phyloP scores from a whole-genome alignment of 1,284 basidiomycete species.

The Trametes versicolor region DNA sequence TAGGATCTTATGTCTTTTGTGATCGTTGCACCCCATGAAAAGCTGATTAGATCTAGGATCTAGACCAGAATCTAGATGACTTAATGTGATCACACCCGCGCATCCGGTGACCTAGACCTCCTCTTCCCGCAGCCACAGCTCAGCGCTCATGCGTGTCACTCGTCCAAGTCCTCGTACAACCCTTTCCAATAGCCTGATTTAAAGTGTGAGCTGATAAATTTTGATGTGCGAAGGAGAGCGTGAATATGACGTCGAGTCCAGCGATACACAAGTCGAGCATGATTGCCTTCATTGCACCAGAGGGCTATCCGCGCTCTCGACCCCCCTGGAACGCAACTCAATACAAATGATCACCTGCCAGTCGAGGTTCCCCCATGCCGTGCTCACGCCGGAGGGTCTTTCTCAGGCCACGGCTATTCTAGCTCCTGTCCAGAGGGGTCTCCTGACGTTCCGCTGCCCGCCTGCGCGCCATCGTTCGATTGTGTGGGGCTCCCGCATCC shows the following conservation, averaged over 20 bases:
- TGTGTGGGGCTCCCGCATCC: conserved; percentile 9
- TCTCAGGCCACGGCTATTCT: conserved; percentile 32
- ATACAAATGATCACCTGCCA: conserved; percentile 32
- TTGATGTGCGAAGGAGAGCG: too few species aligned
- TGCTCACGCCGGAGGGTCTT: conserved; percentile 18
- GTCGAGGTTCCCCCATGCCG: conserved; percentile 11
- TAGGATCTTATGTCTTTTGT: too few species aligned
- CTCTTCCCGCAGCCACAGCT: too few species aligned
- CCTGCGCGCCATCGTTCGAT: conserved; percentile 21
- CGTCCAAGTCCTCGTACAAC: too few species aligned
- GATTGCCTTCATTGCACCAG: background rate
- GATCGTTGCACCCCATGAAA: too few species aligned
- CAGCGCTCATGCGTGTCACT: too few species aligned
- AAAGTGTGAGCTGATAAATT: too few species aligned
- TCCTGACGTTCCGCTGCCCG: conserved; percentile 2
- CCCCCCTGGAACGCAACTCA: conserved; percentile 23
- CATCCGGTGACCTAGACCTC: too few species aligned
- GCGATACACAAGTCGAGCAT: background rate
- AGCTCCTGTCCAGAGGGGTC: conserved; percentile 33
- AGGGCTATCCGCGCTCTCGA: conserved; percentile 26
- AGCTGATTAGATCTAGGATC: too few species aligned
- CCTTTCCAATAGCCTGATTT: too few species aligned
- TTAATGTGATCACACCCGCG: too few species aligned
- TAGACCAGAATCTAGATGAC: too few species aligned
- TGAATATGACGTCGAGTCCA: background rate